These are phyloP conservation scores for Neofusicoccum kwambonambiense DNA, from an alignment of 2,329 filamentous ascomycete species.

Conservation along the genomic window DNA sequence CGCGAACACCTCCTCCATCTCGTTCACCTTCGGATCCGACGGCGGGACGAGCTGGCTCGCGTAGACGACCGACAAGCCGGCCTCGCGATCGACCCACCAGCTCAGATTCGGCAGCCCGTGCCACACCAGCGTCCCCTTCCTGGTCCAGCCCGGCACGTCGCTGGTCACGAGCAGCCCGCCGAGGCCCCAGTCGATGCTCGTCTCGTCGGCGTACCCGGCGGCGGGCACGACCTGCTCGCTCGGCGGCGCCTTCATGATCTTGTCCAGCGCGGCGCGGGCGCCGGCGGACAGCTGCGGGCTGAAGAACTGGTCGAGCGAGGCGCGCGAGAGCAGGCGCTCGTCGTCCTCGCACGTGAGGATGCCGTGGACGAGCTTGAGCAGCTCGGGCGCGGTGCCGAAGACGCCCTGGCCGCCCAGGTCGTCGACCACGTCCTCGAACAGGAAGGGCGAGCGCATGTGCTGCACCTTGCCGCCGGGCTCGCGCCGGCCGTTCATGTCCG, in stretches of 20 bases:
- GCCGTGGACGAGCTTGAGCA: constrained; percentile 31
- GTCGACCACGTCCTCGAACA: constrained; percentile 19
- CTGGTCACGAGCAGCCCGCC: constrained; percentile 30
- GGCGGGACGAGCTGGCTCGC: constrained; percentile 31
- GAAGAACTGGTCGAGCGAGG: constrained; percentile 31
- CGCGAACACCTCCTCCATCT: background rate
- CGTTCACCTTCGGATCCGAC: constrained; percentile 25
- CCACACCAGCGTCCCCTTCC: constrained; percentile 33
- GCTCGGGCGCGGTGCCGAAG: constrained; percentile 24
- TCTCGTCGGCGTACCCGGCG: constrained; percentile 24
- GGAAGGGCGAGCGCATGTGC: constrained; percentile 10
- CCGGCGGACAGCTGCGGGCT: constrained; percentile 27
- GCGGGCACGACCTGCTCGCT: background rate
- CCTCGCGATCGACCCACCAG: constrained; percentile 36
- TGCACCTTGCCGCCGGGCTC: constrained; percentile 21
- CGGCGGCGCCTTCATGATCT: background rate
- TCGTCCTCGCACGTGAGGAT: constrained; percentile 30
- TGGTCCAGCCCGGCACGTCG: constrained; percentile 27
- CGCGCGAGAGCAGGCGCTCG: constrained; percentile 26
- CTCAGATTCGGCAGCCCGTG: constrained; percentile 33
- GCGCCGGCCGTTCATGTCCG: constrained; percentile 27
- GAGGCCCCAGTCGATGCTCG: constrained; percentile 31
- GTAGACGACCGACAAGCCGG: constrained; percentile 32
- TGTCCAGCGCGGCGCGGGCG: constrained; percentile 14
- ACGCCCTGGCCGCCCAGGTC: constrained; percentile 17